Base-by-base conservation (phyloP, 495 filamentous ascomycete genomes). In the Penicillium paradoxum region DNA sequence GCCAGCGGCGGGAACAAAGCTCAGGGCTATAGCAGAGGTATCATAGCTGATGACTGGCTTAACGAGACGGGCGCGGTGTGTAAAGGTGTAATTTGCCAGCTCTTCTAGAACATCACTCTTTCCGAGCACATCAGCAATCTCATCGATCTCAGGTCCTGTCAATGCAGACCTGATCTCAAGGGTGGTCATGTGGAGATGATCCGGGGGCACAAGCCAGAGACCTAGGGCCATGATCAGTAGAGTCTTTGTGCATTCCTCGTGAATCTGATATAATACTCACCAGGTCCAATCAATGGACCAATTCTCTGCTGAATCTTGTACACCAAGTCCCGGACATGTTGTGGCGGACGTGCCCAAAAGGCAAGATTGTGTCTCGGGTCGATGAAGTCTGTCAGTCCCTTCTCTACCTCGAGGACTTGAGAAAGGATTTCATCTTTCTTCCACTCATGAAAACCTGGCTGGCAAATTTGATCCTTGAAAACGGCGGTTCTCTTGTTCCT, bases 31-130 rank as follows among this genome's bases (percentile, higher is more conserved):
- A 3, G 90, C 92, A 3, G 88, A 81, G 2, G 85, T 79, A 60
- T 98, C 93, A 60, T 86, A 96, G 45, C 87, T 90, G 19, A 98
- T 59, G 64, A 87, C 73, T 2, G 92, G 93, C 63, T 86, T 91
- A 15, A 92, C 79, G 8, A 97, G 81, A 6, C 87, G 82, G 1
- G 88, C 71, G 19, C 83, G 83, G 62, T 87, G 81, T 6, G 65
- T 59, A 51, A 74, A 76, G 3, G 87, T 82, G 56, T 83, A 82
- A 59, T 83, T 76, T 2, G 83, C 80, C 53, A 96, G 78, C 0
- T 67, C 51, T n/a, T 61, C 47, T n/a, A 78, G 51, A 2, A 66
- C 55, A 3, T 81, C 64, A 5, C 63, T 66, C 6, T 77, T 62
- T 8, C 70, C 61, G 37, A 96, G 74, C 4, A 60, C 60, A 1